Conservation (phyloP, 306 rosid genomes). For the Senna tora region DNA sequence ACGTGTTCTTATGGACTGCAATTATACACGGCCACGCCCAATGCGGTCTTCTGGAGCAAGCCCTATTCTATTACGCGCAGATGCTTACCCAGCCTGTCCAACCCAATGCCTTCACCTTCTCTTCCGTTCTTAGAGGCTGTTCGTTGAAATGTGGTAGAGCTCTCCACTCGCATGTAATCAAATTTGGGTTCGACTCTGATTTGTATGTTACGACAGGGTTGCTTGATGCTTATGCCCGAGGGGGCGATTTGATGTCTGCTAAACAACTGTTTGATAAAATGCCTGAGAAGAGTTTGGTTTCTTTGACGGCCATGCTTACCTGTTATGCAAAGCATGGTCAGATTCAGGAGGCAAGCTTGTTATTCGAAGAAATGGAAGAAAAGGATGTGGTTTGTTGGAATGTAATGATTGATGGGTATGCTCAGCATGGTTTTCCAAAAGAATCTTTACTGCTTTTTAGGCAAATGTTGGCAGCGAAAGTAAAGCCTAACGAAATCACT, state of each 20-base stretch:
- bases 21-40: slow-evolving; percentile 70
- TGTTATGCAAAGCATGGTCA: slow-evolving; percentile 64
- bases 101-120: slow-evolving; percentile 77
- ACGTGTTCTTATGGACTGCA: slow-evolving; percentile 62
- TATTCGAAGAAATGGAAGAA: slow-evolving; percentile 60
- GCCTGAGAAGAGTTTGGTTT: slow-evolving; percentile 68
- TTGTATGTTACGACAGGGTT: slow-evolving; percentile 67
- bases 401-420: slow-evolving; percentile 79
- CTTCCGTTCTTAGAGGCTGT: slow-evolving; percentile 58
- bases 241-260: slow-evolving; percentile 58
- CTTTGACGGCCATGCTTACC: slow-evolving; percentile 68
- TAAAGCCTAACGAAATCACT: slow-evolving; percentile 69
- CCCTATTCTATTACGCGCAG: slow-evolving; percentile 54
- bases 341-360: slow-evolving; percentile 55
- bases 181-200: slow-evolving; percentile 50
- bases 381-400: slow-evolving; percentile 84
- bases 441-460: slow-evolving; percentile 66
- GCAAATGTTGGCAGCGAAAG: slow-evolving; percentile 56
- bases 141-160: slow-evolving; percentile 42
- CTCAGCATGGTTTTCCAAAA: slow-evolving; percentile 68
- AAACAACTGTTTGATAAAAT: slow-evolving; percentile 66
- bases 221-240: slow-evolving; percentile 64
- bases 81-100: slow-evolving; percentile 57
- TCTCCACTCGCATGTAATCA: slow-evolving; percentile 64
- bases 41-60: slow-evolving; percentile 48